Evolutionary conservation across 306 rosid genomes (phyloP).

Genomic region (Casuarina cunninghamiana): DNA sequence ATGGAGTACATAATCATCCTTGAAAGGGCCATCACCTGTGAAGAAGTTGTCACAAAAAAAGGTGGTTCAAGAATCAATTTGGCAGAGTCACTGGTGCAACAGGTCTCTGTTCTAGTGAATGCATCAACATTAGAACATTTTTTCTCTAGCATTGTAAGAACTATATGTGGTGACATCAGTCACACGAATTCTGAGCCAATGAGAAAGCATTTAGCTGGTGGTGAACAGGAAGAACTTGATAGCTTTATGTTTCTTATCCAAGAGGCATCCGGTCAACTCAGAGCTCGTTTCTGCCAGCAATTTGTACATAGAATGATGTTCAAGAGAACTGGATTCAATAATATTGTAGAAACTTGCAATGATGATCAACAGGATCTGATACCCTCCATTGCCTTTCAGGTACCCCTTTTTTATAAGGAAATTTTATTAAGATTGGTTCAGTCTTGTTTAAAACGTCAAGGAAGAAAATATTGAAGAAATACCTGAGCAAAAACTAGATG

Average conservation of each 20-base stretch:
- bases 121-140: slow-evolving; percentile 45
- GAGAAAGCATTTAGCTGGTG: slow-evolving; percentile 29
- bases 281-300: slow-evolving; percentile 53
- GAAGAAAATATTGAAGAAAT: not conserved
- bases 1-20: slow-evolving; percentile 50
- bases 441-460: not conserved
- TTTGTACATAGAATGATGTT: slow-evolving; percentile 40
- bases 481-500: not conserved
- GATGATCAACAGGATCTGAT: slow-evolving; percentile 30
- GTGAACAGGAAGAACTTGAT: slow-evolving; percentile 41
- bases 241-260: slow-evolving; percentile 41
- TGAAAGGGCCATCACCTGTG: slow-evolving; percentile 45
- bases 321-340: slow-evolving; percentile 30
- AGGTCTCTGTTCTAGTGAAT: slow-evolving; percentile 68
- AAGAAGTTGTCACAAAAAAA: slow-evolving; percentile 30
- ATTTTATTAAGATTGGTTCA: not conserved
- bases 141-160: slow-evolving; percentile 37
- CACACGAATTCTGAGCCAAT: slow-evolving; percentile 24
- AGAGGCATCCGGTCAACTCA: slow-evolving; percentile 50
- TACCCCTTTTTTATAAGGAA: slow-evolving; percentile 14
- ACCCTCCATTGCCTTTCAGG: slow-evolving; percentile 71
- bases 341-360: slow-evolving; percentile 23
- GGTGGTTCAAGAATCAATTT: slow-evolving; percentile 41
- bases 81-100: slow-evolving; percentile 51
- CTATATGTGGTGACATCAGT: slow-evolving; percentile 29